A percentile compares a stretch with the other conserved stretches of the same genome.
Conservation (phyloP, 768 basidiomycete genomes). For the Termitomyces sp. region DNA sequence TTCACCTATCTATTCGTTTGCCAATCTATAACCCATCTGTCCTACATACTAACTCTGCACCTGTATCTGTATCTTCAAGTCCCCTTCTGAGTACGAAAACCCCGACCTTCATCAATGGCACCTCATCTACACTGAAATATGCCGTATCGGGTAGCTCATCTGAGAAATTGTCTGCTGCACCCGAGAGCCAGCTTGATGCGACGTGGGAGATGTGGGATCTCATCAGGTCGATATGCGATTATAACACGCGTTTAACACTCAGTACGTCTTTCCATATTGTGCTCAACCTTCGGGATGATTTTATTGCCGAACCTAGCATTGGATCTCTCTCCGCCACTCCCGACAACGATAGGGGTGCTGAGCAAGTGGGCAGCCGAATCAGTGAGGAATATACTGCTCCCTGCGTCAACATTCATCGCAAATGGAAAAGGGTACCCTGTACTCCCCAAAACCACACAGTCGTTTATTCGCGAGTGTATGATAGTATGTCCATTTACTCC, state of each 20-base stretch:
- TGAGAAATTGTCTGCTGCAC: conserved; percentile 27
- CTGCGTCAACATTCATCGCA: conserved; percentile 87
- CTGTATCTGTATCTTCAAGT: conserved; percentile 1
- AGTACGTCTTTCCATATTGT: conserved; percentile 37
- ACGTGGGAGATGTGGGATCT: conserved; percentile 99
- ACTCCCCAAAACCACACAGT: conserved; percentile 87
- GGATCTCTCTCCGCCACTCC: conserved; percentile 86
- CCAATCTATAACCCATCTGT: conserved; percentile 75
- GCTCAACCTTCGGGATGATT: conserved; percentile 2
- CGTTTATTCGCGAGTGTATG: conserved; percentile 86
- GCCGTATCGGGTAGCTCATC: background rate
- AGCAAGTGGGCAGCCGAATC: conserved; percentile 92
- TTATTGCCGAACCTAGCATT: conserved; percentile 50
- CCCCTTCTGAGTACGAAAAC: conserved; percentile 15
- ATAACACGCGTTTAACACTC: conserved; percentile 65
- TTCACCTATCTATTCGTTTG: conserved; percentile 77
- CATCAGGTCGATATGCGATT: conserved; percentile 85
- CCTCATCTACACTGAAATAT: conserved; percentile 20
- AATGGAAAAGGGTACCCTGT: conserved; percentile 98
- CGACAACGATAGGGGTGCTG: conserved; percentile 68
- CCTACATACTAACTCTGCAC: conserved; percentile 33
- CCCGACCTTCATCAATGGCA: background rate
- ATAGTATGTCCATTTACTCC: conserved; percentile 48
- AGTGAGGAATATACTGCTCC: conserved; percentile 82
- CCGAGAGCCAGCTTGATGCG: conserved; percentile 56